Evolutionary conservation across 2,329 filamentous ascomycete genomes (phyloP).

Genomic region (Rachicladosporium sp.): DNA sequence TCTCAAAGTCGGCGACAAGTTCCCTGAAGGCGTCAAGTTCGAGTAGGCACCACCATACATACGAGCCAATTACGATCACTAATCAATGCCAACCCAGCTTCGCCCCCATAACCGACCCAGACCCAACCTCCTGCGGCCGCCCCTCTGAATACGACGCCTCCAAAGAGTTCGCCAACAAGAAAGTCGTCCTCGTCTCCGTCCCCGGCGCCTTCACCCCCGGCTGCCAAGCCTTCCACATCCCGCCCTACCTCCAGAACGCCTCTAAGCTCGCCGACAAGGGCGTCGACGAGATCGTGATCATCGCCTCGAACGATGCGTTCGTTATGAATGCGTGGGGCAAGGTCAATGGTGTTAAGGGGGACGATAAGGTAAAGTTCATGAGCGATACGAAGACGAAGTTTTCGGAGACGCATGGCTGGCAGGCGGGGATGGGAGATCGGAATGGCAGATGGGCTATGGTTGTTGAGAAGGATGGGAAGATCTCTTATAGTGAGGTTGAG

Average conservation of each 20-base stretch:
- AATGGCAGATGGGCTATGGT: conserved; percentile 70
- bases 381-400: conserved; percentile 62
- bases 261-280: conserved; percentile 64
- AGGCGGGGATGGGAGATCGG: conserved; percentile 51
- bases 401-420: conserved; percentile 69
- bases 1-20: conserved; percentile 69
- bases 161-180: conserved; percentile 61
- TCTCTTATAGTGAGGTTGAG: conserved; percentile 70
- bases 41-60: conserved; percentile 35
- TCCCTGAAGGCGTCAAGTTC: conserved; percentile 73
- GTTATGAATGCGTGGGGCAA: conserved; percentile 88
- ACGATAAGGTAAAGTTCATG: conserved; percentile 65
- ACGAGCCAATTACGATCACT: conserved; percentile 4
- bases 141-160: conserved; percentile 68
- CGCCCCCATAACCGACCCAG: conserved; percentile 62
- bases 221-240: conserved; percentile 70
- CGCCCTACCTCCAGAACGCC: conserved; percentile 64
- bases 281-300: conserved; percentile 68
- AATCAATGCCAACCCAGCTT: conserved; percentile 39
- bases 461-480: conserved; percentile 66
- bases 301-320: conserved; percentile 73
- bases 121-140: conserved; percentile 64
- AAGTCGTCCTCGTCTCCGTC: conserved; percentile 57
- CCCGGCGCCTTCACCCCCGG: conserved; percentile 76
- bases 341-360: conserved; percentile 65